Evolutionary conservation across 495 filamentous ascomycete genomes (phyloP).

Genomic region (Xylaria curta): DNA sequence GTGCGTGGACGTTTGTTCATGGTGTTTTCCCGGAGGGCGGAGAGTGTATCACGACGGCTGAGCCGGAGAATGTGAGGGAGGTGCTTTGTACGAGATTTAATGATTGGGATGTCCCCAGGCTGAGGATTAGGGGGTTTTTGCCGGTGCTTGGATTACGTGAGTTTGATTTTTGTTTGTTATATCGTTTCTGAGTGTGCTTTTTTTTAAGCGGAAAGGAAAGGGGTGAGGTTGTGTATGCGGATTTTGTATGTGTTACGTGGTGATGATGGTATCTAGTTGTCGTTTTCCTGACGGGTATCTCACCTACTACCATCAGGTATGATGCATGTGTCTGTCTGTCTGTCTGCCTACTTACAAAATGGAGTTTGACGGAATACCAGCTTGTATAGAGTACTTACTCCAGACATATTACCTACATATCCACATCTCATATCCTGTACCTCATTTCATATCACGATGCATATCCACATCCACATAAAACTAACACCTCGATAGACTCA

Average conservation of each 20-base stretch:
- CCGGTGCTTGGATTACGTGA: slow-evolving; percentile 43
- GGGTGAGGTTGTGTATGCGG: too few relatives aligned
- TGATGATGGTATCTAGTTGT: not conserved
- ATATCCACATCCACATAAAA: not conserved
- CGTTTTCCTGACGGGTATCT: not conserved
- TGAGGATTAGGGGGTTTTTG: slow-evolving; percentile 40
- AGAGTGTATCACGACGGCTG: slow-evolving; percentile 60
- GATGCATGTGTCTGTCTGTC: too few relatives aligned
- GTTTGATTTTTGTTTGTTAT: too few relatives aligned
- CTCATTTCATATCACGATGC: not conserved
- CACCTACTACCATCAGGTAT: not conserved
- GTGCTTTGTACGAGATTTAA: slow-evolving; percentile 73
- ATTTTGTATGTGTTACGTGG: not conserved
- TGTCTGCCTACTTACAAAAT: not conserved
- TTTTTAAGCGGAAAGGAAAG: too few relatives aligned
- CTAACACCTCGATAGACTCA: slow-evolving; percentile 30
- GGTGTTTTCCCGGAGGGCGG: slow-evolving; percentile 35
- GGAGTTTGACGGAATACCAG: not conserved
- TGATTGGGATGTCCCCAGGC: slow-evolving; percentile 53
- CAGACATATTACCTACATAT: not conserved
- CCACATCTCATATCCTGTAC: not conserved
- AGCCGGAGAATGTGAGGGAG: slow-evolving; percentile 77
- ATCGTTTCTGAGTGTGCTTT: too few relatives aligned
- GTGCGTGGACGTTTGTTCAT: slow-evolving; percentile 43
- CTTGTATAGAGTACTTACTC: not conserved